Conservation (phyloP, 139 green algal genomes). For the Closterium sp. region DNA sequence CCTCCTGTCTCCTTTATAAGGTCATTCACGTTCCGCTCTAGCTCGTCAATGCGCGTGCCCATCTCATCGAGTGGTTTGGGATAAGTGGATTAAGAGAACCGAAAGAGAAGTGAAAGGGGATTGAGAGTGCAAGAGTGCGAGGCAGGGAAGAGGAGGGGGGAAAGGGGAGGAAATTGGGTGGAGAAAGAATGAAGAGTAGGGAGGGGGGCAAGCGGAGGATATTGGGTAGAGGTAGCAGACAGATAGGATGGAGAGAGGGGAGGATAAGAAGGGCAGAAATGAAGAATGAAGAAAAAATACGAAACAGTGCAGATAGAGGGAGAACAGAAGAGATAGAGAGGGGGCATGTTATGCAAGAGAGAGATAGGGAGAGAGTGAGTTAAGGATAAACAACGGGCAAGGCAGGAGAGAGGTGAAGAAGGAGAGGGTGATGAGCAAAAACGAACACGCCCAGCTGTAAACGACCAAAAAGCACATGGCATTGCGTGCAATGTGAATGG, state of each 20-base stretch:
- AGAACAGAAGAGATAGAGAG: no score
- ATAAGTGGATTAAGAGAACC: neutral
- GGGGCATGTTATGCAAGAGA: neutral
- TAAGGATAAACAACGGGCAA: neutral
- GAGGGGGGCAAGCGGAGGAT: no score
- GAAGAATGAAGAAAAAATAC: no score
- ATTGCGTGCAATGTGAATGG: neutral
- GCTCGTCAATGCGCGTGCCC: conserved; percentile 4
- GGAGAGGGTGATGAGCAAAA: neutral
- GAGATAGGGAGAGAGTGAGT: neutral
- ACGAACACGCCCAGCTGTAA: neutral
- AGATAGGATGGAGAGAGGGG: no score
- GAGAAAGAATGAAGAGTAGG: no score
- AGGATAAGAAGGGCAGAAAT: no score
- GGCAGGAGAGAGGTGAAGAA: neutral
- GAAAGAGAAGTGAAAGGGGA: neutral
- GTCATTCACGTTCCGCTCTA: neutral
- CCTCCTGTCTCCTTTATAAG: neutral
- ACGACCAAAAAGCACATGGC: neutral
- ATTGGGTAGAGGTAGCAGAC: no score
- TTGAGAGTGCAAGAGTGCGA: neutral
- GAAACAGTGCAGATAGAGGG: no score
- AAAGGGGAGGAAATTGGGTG: no score
- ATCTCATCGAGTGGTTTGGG: neutral
- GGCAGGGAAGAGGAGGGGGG: neutral